phyloP scores from a whole-genome alignment of 768 basidiomycete species.

The Hemileccinum impolitum region DNA sequence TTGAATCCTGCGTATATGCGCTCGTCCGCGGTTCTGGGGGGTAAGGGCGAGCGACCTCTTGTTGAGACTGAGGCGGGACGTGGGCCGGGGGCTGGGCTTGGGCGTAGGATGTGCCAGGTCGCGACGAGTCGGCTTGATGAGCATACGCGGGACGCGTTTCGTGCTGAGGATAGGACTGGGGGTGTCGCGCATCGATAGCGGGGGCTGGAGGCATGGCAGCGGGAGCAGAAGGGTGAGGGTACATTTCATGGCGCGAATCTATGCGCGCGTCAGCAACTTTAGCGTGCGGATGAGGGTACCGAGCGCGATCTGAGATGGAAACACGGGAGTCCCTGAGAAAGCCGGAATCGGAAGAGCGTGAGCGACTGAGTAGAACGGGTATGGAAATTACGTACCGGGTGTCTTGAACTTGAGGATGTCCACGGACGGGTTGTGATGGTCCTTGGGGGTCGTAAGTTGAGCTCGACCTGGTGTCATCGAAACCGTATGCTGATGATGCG shows the following conservation, averaged over 20 bases:
- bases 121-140: constrained; percentile 18
- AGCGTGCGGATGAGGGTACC: constrained; percentile 18
- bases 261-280: constrained; percentile 21
- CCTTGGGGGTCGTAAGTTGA: constrained; percentile 19
- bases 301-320: constrained; percentile 19
- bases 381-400: constrained; percentile 18
- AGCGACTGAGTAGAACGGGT: background rate
- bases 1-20: constrained; percentile 25
- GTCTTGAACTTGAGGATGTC: constrained; percentile 19
- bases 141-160: constrained; percentile 19
- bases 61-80: constrained; percentile 8
- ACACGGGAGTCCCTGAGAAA: constrained; percentile 22
- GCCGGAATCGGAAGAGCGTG: constrained; percentile 2
- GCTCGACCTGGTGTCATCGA: constrained; percentile 19
- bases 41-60: constrained; percentile 18
- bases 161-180: constrained; percentile 21
- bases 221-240: constrained; percentile 12
- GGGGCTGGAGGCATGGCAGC: constrained; percentile 14
- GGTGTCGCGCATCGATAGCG: constrained; percentile 18
- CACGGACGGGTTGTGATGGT: constrained; percentile 14
- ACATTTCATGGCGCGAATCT: constrained; percentile 27
- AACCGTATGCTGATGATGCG: constrained; percentile 16
- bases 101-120: constrained; percentile 21
- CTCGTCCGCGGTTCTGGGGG: constrained; percentile 16
- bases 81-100: constrained; percentile 12